Base-by-base conservation (phyloP, 2,329 filamentous ascomycete species). In the Pseudopithomyces maydicus region DNA sequence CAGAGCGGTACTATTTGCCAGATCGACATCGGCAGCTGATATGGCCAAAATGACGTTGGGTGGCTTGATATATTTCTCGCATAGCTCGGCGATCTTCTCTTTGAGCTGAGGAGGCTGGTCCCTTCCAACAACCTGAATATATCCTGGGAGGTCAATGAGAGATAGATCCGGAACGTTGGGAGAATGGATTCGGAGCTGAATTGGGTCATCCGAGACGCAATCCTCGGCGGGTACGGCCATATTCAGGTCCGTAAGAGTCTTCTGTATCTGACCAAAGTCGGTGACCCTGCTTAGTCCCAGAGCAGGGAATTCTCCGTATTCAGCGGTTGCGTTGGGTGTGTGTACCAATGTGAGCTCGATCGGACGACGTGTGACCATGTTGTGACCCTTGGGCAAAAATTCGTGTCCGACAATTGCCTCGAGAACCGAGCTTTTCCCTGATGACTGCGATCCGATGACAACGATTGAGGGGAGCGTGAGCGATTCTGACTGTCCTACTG, bases 381-480 rank as follows among this genome's bases (percentile, higher is more conserved):
- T 99, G 41, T 89, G 88, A n/a, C 95, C 95, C 77, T 99, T 99
- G 6, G 95, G 96, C 44, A 99, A 80, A 66, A 99, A 99, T 69
- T 99, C 95, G 71, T 99, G 95, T 5, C 95, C 96, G 53, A 99
- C 96, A 59, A 99, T 96, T 19, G 95, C 91, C 76, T 99, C 95
- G 46, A 99, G 77, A 1, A 99, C 95, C 1, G 95, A 99, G 71
- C 94, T 98, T 80, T 99, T 99, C 39, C 95, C 95, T 0, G 95
- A 98, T 0, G 95, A 99, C 74, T 99, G 95, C 2, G 95, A 99
- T 22, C 95, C 95, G 66, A 99, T 97, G 36, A 99, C 95, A n/a
- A 99, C 95, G 56, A 99, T 99, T 0, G 96, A 98, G 0, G 95
- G 95, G 20, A 99, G 80, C 1, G 90, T 94, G 61, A 99, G 81